Base-by-base conservation (phyloP, 1,284 basidiomycete genomes). In the Melampsora americana region DNA sequence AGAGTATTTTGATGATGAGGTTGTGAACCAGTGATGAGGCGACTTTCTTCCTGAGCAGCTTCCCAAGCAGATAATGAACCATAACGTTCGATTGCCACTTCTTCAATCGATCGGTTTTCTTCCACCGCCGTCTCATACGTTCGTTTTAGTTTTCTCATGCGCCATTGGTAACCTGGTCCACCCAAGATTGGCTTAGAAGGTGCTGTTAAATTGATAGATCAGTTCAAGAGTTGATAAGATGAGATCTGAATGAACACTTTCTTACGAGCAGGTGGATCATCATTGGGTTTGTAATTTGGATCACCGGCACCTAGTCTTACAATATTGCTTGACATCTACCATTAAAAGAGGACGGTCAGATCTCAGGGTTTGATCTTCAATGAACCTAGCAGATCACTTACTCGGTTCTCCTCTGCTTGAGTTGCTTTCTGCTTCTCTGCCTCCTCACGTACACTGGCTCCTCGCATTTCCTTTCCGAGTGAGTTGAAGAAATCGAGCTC, bases 71-170 rank as follows among this genome's bases (percentile, higher is more conserved):
- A 88, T 61, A 95, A 82, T 0, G 88, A 89, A 20, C 91, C 92
- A 80, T 95, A 96, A 7, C 93, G 88, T 78, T 98, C 95, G 32
- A 93, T 79, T 0, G 91, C 95, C 28, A 98, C 88, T 71, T 94
- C 44, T 53, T 76, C 73, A 18, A 76, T 46, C 14, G 66, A 59
- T 16, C 73, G 48, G n/a, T 64, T 69, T 53, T 76, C 73, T 18
- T 76, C 73, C 32, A 32, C 6, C 14, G 73, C 73, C 5, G 73
- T 59, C 16, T 76, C 73, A 39, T 53, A 76, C 26, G 73, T 76
- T 35, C 73, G 35, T 23, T 56, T 76, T 9, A 76, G 56, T 50
- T 76, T 76, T 50, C 44, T 64, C 42, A 76, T 44, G 35, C 73
- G 60, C 73, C 73, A 76, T 28, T 76, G 73, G 23, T 69, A 76